Conservation (phyloP, 306 rosid genomes). For the Medicago ruthenica region DNA sequence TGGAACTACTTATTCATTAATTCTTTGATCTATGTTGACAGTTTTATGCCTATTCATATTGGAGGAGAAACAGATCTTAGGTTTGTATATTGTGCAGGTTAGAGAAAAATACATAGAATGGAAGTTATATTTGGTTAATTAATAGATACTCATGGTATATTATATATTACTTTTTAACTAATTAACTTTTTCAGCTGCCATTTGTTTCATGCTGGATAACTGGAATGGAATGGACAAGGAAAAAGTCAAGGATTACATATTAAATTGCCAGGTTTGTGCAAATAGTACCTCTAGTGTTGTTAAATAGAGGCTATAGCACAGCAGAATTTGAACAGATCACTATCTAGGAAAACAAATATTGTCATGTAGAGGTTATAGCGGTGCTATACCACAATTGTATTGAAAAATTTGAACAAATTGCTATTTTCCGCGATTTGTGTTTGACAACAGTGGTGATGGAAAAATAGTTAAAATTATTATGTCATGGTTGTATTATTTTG, state of each 20-base stretch:
- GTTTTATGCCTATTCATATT: slow-evolving; percentile 82
- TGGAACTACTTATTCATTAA: slow-evolving; percentile 27
- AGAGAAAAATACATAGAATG: slow-evolving; percentile 33
- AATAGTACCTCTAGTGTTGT: slow-evolving; percentile 21
- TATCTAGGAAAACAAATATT: not conserved
- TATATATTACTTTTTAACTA: slow-evolving; percentile 36
- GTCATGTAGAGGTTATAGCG: not conserved
- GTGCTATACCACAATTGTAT: not conserved
- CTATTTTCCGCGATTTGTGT: not conserved
- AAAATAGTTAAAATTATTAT: not conserved
- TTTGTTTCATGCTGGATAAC: slow-evolving; percentile 77
- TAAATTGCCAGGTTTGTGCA: slow-evolving; percentile 81
- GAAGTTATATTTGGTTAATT: slow-evolving; percentile 7
- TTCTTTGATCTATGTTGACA: slow-evolving; percentile 44
- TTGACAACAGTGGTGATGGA: slow-evolving; percentile 1
- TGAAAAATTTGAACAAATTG: not conserved
- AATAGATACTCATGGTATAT: slow-evolving; percentile 31
- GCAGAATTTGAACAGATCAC: not conserved
- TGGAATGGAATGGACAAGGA: slow-evolving; percentile 98
- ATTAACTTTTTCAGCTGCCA: slow-evolving; percentile 70
- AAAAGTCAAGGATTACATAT: slow-evolving; percentile 80
- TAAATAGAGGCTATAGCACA: not conserved
- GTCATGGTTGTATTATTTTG: not conserved
- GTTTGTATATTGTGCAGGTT: slow-evolving; percentile 93
- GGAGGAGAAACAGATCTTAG: slow-evolving; percentile 95